Evolutionary conservation across 768 basidiomycete genomes (phyloP).

Genomic region (Rhodosporidiobolus sp.): DNA sequence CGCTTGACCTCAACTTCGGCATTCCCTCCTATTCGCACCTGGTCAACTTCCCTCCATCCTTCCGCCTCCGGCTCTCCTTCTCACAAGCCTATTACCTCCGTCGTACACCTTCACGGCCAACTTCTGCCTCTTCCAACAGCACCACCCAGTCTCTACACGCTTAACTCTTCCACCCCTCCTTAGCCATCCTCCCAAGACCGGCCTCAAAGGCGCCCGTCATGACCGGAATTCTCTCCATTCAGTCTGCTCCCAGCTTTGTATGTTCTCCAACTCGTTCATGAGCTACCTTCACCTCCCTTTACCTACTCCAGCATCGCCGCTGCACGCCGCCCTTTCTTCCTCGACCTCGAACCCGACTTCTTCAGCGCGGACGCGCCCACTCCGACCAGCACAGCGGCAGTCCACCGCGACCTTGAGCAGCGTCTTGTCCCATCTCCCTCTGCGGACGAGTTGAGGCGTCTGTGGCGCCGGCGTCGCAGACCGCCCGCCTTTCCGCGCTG

Average conservation of each 20-base stretch:
- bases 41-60: neutral
- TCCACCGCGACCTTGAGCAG: neutral
- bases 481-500: neutral
- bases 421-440: neutral
- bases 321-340: neutral
- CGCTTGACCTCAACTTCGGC: neutral
- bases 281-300: slow-evolving; percentile 63
- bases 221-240: too few species aligned
- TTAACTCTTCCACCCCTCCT: too few species aligned
- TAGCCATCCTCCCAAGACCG: neutral
- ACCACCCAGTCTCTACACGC: neutral
- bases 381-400: neutral
- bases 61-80: neutral
- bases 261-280: slow-evolving; percentile 60
- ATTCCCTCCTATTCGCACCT: neutral
- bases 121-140: neutral
- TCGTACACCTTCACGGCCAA: neutral
- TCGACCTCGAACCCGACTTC: slow-evolving; percentile 69
- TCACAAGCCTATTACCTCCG: neutral
- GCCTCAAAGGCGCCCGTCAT: neutral
- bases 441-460: neutral
- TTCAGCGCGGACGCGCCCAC: neutral
- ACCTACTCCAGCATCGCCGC: neutral
- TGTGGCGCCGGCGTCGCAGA: neutral
- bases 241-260: neutral